These are phyloP conservation scores for Tetradesmus lagerheimii DNA, from an alignment of 139 green algal genomes.

Conservation along the genomic window DNA sequence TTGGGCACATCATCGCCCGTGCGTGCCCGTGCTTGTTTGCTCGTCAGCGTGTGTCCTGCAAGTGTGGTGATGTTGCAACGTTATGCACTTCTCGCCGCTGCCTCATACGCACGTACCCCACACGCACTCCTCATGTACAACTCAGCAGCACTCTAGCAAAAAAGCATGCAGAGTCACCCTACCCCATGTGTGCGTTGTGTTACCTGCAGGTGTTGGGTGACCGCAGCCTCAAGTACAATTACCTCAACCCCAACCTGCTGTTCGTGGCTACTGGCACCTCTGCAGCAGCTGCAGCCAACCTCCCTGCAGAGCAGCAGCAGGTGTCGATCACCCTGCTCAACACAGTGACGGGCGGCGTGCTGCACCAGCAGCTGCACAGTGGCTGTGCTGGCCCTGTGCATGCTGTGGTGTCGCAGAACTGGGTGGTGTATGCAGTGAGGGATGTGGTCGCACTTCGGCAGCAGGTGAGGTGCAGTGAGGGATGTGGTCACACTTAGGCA, in stretches of 20 bases:
- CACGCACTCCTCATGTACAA: too few relatives aligned
- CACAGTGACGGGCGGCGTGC: constrained; percentile 83
- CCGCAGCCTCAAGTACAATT: constrained; percentile 90
- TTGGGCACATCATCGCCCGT: too few relatives aligned
- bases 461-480: constrained; percentile 50
- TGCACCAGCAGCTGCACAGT: constrained; percentile 81
- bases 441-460: constrained; percentile 2
- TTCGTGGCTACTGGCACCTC: constrained; percentile 81
- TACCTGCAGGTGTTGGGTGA: constrained; percentile 81
- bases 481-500: too few relatives aligned
- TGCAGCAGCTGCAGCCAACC: neutral
- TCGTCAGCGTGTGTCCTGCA: too few relatives aligned
- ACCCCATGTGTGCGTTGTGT: too few relatives aligned
- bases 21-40: too few relatives aligned
- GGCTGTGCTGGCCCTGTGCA: constrained; percentile 82
- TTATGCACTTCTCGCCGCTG: too few relatives aligned
- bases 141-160: too few relatives aligned
- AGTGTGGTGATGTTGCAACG: too few relatives aligned
- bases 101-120: too few relatives aligned
- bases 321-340: constrained; percentile 82
- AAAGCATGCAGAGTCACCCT: too few relatives aligned
- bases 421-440: constrained; percentile 87
- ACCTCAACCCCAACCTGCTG: constrained; percentile 93
- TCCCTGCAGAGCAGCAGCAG: neutral
- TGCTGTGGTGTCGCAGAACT: constrained; percentile 84